Conservation (phyloP, 768 basidiomycete species). For the Leccinum arenicola region DNA sequence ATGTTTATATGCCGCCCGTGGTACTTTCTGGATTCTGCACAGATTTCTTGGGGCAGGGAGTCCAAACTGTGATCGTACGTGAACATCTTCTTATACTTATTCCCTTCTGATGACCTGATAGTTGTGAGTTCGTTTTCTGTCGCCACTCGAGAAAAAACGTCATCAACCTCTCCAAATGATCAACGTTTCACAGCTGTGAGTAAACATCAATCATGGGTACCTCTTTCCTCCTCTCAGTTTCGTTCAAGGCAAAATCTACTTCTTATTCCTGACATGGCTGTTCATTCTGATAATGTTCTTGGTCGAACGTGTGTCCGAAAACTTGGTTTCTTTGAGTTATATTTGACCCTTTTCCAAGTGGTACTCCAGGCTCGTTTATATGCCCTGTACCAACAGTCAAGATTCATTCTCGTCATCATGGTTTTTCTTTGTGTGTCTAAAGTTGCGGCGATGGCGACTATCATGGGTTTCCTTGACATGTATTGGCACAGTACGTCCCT, state of each 20-base stretch:
- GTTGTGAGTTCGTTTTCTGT: constrained; percentile 13
- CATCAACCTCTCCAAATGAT: background rate
- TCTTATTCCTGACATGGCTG: constrained; percentile 6
- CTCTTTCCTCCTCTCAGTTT: background rate
- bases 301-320: constrained; percentile 3
- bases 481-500: constrained; percentile 4
- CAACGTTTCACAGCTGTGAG: background rate
- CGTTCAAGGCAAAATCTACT: constrained; percentile 4
- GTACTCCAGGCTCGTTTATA: constrained; percentile 16
- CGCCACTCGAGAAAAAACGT: background rate
- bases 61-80: constrained; percentile 9
- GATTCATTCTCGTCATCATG: constrained; percentile 5
- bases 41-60: constrained; percentile 15
- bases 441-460: constrained; percentile 4
- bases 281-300: background rate
- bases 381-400: constrained; percentile 9
- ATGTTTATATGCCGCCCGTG: background rate
- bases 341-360: constrained; percentile 1
- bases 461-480: constrained; percentile 6
- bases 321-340: background rate
- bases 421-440: constrained; percentile 3
- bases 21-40: background rate
- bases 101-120: constrained; percentile 3
- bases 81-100: background rate
- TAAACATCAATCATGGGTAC: background rate